Evolutionary conservation across 495 filamentous ascomycete species (phyloP), one percentile per base, ranked within the genome.

Genomic region (Penicillium manginii): DNA sequence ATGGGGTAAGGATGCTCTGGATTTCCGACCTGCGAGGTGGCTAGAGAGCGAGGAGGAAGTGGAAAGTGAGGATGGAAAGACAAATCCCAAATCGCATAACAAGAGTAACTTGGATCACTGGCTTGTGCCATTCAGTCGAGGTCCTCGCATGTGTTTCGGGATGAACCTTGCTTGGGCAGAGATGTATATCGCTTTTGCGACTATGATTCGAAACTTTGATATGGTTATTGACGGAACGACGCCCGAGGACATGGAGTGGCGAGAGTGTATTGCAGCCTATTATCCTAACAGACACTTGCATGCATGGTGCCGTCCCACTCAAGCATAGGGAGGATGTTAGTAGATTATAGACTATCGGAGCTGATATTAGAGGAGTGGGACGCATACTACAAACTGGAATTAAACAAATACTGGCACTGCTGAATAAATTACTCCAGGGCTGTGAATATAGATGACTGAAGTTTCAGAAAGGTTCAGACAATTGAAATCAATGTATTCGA

Each of bases 41-140:
- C 40, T 43, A 18, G 40, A 43, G 40, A 18, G 40, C 17, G 19
- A 43, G 17, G 40, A 17, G 40, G 14, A 43, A 19, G 15, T 43
- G 10, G 40, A 43, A 2, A 18, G 40, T 18, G 40, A 43, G 1
- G 15, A 43, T 17, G 40, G 17, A 17, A 17, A 43, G 3, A 7
- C 17, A 4, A 43, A 10, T 0, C 2, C 40, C 40, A 43, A 43
- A 19, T 43, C 40, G 18, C 40, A 43, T 14, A 39, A 39, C 6
- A 54, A 54, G 39, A 54, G 19, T 43, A 37, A 54, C 18, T 29
- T 54, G 37, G 52, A 54, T 54, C 52, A 54, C 26, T 65, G 66
- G 46, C 56, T 72, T 10, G 64, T 68, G 14, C 37, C 59, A 8
- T 77, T 75, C 37, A 60, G 64, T 19, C 60, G 59, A 17, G 73